Evolutionary conservation across 2,329 filamentous ascomycete genomes (phyloP).

Genomic region (Arthrinium phaeospermum): DNA sequence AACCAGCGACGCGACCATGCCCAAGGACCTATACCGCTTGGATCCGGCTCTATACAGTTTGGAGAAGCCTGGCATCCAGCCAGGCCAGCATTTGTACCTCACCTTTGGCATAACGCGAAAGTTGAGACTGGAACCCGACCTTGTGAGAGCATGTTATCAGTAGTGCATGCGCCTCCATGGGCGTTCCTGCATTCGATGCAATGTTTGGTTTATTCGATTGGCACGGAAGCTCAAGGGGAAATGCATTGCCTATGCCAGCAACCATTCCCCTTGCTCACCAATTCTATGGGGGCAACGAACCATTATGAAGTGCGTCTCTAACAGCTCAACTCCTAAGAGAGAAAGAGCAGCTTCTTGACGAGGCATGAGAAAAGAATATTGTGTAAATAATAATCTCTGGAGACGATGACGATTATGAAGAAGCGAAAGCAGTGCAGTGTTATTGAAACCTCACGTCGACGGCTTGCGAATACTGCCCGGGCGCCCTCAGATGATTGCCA

Average conservation of each 20-base stretch:
- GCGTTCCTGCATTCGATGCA: neutral
- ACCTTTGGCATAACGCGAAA: neutral
- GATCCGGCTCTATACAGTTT: neutral
- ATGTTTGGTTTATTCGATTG: constrained; percentile 12
- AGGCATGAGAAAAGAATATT: constrained; percentile 12
- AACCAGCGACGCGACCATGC: constrained; percentile 24
- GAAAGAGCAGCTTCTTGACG: neutral
- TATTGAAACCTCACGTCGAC: neutral
- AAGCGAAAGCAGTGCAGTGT: constrained; percentile 6
- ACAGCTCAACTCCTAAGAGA: neutral
- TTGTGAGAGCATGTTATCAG: neutral
- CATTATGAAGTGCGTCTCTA: constrained; percentile 3
- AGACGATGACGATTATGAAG: neutral
- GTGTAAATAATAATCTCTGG: constrained; percentile 13
- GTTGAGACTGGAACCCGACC: neutral
- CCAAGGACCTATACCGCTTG: neutral
- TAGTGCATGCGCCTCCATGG: neutral
- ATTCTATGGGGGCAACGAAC: neutral
- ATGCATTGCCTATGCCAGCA: neutral
- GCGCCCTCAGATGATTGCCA: neutral
- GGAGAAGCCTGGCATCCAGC: neutral
- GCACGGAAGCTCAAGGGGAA: neutral
- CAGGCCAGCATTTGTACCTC: neutral
- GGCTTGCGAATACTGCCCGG: neutral
- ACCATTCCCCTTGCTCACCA: neutral